These are phyloP conservation scores for Excoecaria cochinchinensis DNA, from an alignment of 345 rosid species.

Conservation along the genomic window DNA sequence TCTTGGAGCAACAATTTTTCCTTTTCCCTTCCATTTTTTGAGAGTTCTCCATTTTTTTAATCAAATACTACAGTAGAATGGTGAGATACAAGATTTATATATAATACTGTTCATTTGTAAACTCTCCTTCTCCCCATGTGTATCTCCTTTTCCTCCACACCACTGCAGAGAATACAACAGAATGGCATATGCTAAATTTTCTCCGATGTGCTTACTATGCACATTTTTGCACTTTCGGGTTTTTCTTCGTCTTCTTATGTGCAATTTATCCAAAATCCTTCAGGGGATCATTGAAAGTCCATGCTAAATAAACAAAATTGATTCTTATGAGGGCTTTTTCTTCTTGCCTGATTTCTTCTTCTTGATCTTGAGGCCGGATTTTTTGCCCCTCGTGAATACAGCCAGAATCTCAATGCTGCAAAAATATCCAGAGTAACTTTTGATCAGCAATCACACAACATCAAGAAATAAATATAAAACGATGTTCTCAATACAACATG, in stretches of 20 bases:
- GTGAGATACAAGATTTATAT: slow-evolving; percentile 10
- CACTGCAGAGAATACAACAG: background rate
- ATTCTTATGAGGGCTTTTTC: slow-evolving; percentile 27
- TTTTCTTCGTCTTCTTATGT: slow-evolving; percentile 3
- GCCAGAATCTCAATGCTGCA: slow-evolving; percentile 86
- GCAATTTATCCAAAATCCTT: slow-evolving; percentile 4
- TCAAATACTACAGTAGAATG: slow-evolving; percentile 13
- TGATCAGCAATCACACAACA: background rate
- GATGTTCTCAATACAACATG: background rate
- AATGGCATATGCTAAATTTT: background rate
- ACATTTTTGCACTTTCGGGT: background rate
- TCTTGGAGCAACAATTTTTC: slow-evolving; percentile 23
- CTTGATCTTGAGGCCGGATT: slow-evolving; percentile 45
- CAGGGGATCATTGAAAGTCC: slow-evolving; percentile 3
- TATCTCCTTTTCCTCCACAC: background rate
- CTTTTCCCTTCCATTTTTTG: slow-evolving; percentile 18
- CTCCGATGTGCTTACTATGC: background rate
- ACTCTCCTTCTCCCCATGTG: background rate
- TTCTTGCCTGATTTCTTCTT: slow-evolving; percentile 62
- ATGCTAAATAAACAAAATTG: background rate
- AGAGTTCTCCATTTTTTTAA: slow-evolving; percentile 39
- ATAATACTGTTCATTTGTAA: slow-evolving; percentile 16
- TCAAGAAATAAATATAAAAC: background rate
- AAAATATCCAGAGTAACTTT: slow-evolving; percentile 16
- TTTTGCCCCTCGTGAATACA: slow-evolving; percentile 57